Base-by-base conservation (phyloP, 495 filamentous ascomycete genomes). In the Aspergillus diversus region DNA sequence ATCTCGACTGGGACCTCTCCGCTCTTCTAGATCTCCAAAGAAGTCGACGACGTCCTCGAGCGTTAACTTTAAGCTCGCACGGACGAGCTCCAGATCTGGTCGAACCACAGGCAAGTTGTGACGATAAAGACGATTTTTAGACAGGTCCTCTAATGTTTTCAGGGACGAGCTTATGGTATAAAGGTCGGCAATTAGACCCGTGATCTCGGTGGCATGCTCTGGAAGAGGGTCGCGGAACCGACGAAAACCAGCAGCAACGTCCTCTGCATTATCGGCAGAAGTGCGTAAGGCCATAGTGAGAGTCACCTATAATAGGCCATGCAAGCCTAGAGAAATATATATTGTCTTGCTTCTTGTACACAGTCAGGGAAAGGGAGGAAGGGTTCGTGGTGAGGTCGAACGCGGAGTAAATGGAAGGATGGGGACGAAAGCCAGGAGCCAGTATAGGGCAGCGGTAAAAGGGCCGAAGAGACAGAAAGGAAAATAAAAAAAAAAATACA, bases 151-250 rank as follows among this genome's bases (percentile, higher is more conserved):
- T 39, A 89, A 63, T n/a, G 66, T 69, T 5, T 76, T 79, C 12
- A 89, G 71, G 9, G 74, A 75, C 11, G 79, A 71, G 60, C 81
- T 82, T 66, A 86, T 81, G 55, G 75, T 75, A 71, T 83, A 86
- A 27, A 87, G 80, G 59, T 84, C 77, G 37, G 80, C 75, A 37
- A 89, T 84, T 12, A 83, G 70, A 11, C 71, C 71, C 17, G 84
- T 84, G 55, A 89, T 83, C 52, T 85, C 83, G 7, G 81, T 77
- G n/a, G 77, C 65, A 65, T 79, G 70, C 55, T 84, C 76, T 34
- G 84, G 82, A 48, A 88, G 74, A 63, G 78, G 77, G 37, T 76
- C 73, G 39, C 80, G 73, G 68, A 88, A 88, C 15, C 71, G 62
- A 50, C 73, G 71, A 55, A 89, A 78, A 59, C 79, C 83, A 49